Base-by-base conservation (phyloP, 345 rosid genomes). In the Capsella bursapastoris region DNA sequence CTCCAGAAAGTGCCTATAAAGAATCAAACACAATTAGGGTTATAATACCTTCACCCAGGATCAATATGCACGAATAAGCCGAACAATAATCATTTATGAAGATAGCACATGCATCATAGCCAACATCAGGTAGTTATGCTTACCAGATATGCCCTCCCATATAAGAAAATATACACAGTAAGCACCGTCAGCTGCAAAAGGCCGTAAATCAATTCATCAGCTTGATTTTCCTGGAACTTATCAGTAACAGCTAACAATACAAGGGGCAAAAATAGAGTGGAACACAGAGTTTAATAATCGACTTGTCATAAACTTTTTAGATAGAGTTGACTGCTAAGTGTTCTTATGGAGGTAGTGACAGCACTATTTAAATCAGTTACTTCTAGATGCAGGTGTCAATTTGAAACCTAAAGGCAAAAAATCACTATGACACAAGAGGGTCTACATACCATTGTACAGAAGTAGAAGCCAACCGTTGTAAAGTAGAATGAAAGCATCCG, bases 401-500 rank as follows among this genome's bases (percentile, higher is more conserved):
- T 67, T 73, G 37, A 45, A 32, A 9, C 53, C 40, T 40, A 15
- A 22, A 22, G 25, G 25, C 25, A 22, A 22, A 22, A 48, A 29
- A 51, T 43, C 51, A 59, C 12, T 61, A 52, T 45, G 48, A 35
- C 29, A 59, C 47, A 8, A 49, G 50, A 73, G 74, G 31, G 59
- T 72, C 29, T 28, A 75, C 86, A 64, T 87, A 95, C 97, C 97
- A 92, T 92, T 48, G 97, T 95, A 78, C 99, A 95, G 32, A 90
- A 84, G 55, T 95, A 95, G 86, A 61, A 92, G 66, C 97, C 99
- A 78, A 95, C 99, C 8, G 99, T 92, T 66, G 96, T 95, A 68
- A 95, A 92, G 87, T 84, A 95, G 76, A 86, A 95, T 37, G 99
- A 92, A 97, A 95, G 82, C 99, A 95, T 92, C 65, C 99, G 79